phyloP scores from a whole-genome alignment of 1,139 yeast genomes.

The Saccharomyces hybrid region DNA sequence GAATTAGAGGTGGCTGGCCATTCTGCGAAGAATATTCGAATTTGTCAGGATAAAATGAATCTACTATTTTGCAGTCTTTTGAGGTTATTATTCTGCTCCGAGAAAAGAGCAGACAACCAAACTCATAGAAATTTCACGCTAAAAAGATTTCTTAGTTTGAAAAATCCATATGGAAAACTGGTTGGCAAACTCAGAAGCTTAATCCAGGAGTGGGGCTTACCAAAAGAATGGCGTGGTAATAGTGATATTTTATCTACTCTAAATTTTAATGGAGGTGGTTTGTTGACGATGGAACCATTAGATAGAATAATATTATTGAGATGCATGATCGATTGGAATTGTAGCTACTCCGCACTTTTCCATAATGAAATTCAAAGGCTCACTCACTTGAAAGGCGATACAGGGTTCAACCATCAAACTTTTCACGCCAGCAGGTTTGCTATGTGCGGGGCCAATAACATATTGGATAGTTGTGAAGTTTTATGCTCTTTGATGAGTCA shows the following conservation, averaged over 20 bases:
- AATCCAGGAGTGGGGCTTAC: conserved; percentile 36
- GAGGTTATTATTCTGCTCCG: conserved; percentile 21
- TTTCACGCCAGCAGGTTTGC: conserved; percentile 23
- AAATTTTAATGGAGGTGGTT: conserved; percentile 31
- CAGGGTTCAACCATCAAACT: conserved; percentile 22
- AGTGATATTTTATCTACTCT: conserved; percentile 7
- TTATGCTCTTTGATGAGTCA: background rate
- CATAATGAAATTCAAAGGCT: conserved; percentile 34
- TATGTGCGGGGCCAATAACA: conserved; percentile 19
- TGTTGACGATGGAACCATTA: conserved; percentile 38
- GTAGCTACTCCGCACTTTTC: conserved; percentile 39
- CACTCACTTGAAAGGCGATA: conserved; percentile 24
- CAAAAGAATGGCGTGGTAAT: conserved; percentile 40
- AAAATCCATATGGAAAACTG: conserved; percentile 40
- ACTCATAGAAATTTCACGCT: background rate
- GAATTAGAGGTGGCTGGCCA: conserved; percentile 30
- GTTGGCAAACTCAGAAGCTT: conserved; percentile 9
- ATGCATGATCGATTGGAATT: conserved; percentile 42
- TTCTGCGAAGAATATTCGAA: conserved; percentile 15
- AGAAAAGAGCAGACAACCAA: background rate
- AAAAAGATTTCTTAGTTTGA: background rate
- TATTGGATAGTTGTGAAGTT: conserved; percentile 10
- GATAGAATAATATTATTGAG: conserved; percentile 44
- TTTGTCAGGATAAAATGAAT: conserved; percentile 24
- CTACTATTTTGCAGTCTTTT: conserved; percentile 20